A percentile compares a stretch with the other conserved stretches of the same genome.
These are phyloP conservation scores for Hypholoma fasciculare DNA, from an alignment of 768 basidiomycete genomes.

Conservation along the genomic window DNA sequence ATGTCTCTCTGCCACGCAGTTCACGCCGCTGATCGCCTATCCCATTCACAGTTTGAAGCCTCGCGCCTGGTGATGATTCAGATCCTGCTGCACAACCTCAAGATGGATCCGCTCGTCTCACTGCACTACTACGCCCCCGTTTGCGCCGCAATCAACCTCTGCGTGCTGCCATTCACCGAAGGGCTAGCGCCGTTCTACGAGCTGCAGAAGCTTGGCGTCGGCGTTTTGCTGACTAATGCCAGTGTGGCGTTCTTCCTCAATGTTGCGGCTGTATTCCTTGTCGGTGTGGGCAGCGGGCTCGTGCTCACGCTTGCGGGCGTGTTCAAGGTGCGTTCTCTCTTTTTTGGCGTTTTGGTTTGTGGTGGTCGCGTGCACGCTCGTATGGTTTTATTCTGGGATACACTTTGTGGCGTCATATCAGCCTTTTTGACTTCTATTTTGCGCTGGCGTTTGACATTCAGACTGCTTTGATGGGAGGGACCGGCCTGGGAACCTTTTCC, in stretches of 20 bases:
- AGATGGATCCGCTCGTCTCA: slow-evolving; percentile 97
- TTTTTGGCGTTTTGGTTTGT: not conserved
- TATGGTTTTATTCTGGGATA: not conserved
- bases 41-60: slow-evolving; percentile 75
- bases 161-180: slow-evolving; percentile 89
- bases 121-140: slow-evolving; percentile 97
- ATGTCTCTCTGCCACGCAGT: too few relatives aligned
- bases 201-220: slow-evolving; percentile 61
- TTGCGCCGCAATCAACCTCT: slow-evolving; percentile 86
- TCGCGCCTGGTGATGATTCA: slow-evolving; percentile 96
- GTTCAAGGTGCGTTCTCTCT: slow-evolving; percentile 64
- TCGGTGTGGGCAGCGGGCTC: slow-evolving; percentile 84
- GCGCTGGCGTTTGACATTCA: not conserved
- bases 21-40: not conserved
- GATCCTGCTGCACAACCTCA: slow-evolving; percentile 89
- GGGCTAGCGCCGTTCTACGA: slow-evolving; percentile 81
- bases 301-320: slow-evolving; percentile 93
- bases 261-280: slow-evolving; percentile 92
- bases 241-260: slow-evolving; percentile 86
- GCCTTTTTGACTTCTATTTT: not conserved
- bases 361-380: not conserved
- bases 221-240: slow-evolving; percentile 82
- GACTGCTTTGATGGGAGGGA: not conserved
- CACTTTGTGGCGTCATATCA: not conserved
- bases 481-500: too few relatives aligned